Base-by-base conservation (phyloP, 1,139 yeast species). In the Citeromyces hawaiiensis region DNA sequence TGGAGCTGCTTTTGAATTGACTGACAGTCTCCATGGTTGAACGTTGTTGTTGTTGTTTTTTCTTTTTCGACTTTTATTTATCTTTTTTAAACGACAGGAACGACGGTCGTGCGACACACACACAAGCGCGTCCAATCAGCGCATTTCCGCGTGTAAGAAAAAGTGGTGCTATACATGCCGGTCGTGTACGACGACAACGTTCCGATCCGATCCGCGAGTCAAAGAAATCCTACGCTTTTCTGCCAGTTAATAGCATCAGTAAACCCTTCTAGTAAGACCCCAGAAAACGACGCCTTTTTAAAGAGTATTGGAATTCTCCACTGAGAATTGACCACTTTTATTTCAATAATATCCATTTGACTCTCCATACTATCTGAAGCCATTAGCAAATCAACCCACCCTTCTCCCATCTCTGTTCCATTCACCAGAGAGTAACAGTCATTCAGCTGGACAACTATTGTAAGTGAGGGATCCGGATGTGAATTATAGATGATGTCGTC, bases 151-250 rank as follows among this genome's bases (percentile, higher is more conserved):
- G 15, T 30, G 17, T 23, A 23, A 23, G 27, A 30, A 16, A 30
- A 30, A 30, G 34, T 30, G 34, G 34, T 30, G 34, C 34, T 16
- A 30, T 30, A 30, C 15, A 13, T 30, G 34, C 34, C 17, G 34
- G 4, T 14, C 34, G 34, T 4, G 17, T 23, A 23, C 27, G 27
- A 13, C 32, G 32, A n/a, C 9, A 4, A 4, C 34, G 17, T 30
- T 30, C 34, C 34, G 34, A 13, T 16, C 27, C 27, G 21, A 19
- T 19, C 21, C 21, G 21, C 7, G 27, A 7, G 27, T 23, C 11
- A 23, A 4, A 30, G 34, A 10, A 30, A 30, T 16, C 34, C 34
- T 5, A 8, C 17, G 7, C 7, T 4, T 13, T 30, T 30, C 8
- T 30, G 34, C 34, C 34, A 30, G 16, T 30, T 30, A 4, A 16